phyloP scores from a whole-genome alignment of 768 basidiomycete species.

The Boletus tylopilopsis region DNA sequence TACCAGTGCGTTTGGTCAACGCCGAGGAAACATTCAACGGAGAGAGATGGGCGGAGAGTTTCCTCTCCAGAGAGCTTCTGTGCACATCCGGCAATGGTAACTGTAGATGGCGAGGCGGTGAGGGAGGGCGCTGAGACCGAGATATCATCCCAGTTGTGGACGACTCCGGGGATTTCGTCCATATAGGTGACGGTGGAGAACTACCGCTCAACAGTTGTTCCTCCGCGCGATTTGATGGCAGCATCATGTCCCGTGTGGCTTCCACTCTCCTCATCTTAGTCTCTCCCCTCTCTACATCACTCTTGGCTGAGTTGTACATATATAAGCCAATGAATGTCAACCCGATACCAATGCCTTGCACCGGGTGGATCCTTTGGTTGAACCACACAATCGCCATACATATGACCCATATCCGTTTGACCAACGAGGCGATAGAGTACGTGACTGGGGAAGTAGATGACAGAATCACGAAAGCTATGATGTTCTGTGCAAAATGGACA shows the following conservation, averaged over 20 bases:
- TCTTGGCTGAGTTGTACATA: constrained; percentile 94
- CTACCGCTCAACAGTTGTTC: constrained; percentile 44
- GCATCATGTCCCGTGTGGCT: constrained; percentile 60
- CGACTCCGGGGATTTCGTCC: constrained; percentile 6
- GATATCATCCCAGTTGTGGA: constrained; percentile 27
- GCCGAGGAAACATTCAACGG: constrained; percentile 18
- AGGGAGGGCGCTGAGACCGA: constrained; percentile 10
- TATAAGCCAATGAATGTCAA: constrained; percentile 89
- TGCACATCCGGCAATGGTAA: constrained; percentile 1
- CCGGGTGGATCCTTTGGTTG: constrained; percentile 73
- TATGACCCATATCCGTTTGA: constrained; percentile 98
- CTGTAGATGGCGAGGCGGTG: constrained; percentile 1
- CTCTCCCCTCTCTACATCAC: constrained; percentile 91
- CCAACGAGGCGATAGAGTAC: constrained; percentile 95
- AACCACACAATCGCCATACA: constrained; percentile 98
- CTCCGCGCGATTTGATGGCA: constrained; percentile 68
- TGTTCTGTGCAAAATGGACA: constrained; percentile 95
- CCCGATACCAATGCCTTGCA: constrained; percentile 87
- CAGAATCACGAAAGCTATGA: constrained; percentile 95
- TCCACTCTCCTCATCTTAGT: constrained; percentile 78
- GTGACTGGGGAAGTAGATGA: constrained; percentile 97
- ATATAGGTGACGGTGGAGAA: constrained; percentile 25
- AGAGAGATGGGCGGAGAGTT: constrained; percentile 11
- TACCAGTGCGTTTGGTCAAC: constrained; percentile 23
- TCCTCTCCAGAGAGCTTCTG: constrained; percentile 14